Conservation (phyloP, 305 asterid species). For the Fraxinus velutina region DNA sequence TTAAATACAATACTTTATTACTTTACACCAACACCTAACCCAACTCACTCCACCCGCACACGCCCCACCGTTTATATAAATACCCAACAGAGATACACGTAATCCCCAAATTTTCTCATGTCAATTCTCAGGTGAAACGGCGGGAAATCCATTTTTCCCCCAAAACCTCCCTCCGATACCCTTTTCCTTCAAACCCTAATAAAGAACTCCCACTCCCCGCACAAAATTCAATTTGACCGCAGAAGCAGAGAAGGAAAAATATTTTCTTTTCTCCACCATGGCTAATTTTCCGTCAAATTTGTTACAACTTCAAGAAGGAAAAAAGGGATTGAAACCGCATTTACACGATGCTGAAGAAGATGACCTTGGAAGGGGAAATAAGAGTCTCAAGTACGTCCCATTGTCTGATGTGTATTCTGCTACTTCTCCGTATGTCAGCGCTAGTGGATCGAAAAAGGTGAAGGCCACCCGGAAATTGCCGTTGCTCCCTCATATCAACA, state of each 20-base stretch:
- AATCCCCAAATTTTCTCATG: not conserved
- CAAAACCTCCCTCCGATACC: not conserved
- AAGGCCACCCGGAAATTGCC: conserved; percentile 53
- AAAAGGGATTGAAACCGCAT: conserved; percentile 31
- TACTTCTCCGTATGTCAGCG: conserved; percentile 63
- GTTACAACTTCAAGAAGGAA: conserved; percentile 23
- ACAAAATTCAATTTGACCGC: not conserved
- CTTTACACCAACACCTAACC: not conserved
- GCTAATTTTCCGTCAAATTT: conserved; percentile 32
- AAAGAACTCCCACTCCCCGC: conserved; percentile 14
- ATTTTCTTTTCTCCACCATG: conserved; percentile 21
- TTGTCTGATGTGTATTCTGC: conserved; percentile 91
- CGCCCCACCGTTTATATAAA: not conserved
- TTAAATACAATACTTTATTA: not conserved
- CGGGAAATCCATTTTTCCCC: conserved; percentile 40
- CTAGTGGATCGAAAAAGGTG: conserved; percentile 73
- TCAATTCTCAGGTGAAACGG: conserved; percentile 39
- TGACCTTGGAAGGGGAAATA: conserved; percentile 39
- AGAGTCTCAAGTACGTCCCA: conserved; percentile 62
- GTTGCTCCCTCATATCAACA: conserved; percentile 22
- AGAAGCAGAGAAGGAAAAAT: conserved; percentile 22
- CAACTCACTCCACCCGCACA: not conserved
- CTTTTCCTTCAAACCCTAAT: conserved; percentile 43
- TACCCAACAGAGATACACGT: not conserved
- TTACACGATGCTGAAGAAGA: conserved; percentile 46